Evolutionary conservation across 2,329 filamentous ascomycete species (phyloP), one percentile per base, ranked within the genome.

Genomic region (Cladophialophora carrionii): DNA sequence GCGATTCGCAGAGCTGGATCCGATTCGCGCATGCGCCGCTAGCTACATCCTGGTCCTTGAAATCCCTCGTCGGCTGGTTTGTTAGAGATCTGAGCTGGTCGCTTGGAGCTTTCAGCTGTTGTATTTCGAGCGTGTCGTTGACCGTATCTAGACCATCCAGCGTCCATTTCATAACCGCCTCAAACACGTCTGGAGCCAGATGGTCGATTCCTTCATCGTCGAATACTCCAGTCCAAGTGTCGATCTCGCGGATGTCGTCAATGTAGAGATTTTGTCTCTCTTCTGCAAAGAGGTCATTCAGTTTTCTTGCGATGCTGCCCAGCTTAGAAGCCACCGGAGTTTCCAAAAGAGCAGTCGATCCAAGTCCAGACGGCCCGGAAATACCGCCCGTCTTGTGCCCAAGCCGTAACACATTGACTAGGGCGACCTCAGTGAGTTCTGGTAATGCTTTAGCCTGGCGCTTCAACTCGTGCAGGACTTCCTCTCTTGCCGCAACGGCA

Each of bases 191-290:
- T 8, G 26, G 41, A 20, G 52, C 29, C 4, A 67, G 17, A 14
- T 20, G 22, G 10, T 22, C 26, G 31, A 55, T 22, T n/a, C 52
- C 49, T 6, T 41, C 48, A 0, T 70, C 65, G 5, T 71, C 67
- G 32, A 90, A 78, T 2, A 85, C 79, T 17, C 75, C 76, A 0
- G 83, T 78, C 92, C 92, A 97, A n/a, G 87, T 75, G 20, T 82
- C 78, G 3, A 87, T 82, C 75, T 97, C 93, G 55, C 87, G 83
- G 5, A 91, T 85, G 71, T 92, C 88, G 75, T 98, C 94, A 57
- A 94, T 81, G 76, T 91, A 98, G n/a, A 97, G 83, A 74, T 99
- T 99, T 75, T 96, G 92, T 75, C 96, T 93, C 77, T 99, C 95
- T 62, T 92, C 84, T 0, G 85, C 88, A 74, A 99, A 99, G 0